A percentile compares a stretch with the other conserved stretches of the same genome.
These are phyloP conservation scores for Dictyostelium brefeldianum DNA, from an alignment of 78 protist genomes.

Conservation along the genomic window DNA sequence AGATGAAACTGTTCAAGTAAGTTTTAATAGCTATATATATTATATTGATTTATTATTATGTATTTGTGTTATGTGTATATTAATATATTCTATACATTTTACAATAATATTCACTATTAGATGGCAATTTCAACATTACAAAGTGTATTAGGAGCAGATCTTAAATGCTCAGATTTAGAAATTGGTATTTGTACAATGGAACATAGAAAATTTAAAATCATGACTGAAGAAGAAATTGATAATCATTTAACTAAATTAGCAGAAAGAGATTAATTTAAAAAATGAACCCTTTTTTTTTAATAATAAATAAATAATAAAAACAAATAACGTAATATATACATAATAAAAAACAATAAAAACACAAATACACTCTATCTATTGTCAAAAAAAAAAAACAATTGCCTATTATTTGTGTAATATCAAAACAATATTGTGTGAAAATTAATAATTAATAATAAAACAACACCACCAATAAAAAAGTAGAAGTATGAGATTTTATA, in stretches of 20 bases:
- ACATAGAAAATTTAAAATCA: conserved; percentile 63
- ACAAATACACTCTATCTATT: too few relatives aligned
- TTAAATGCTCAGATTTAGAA: conserved; percentile 95
- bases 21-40: too few relatives aligned
- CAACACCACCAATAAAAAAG: not conserved
- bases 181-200: conserved; percentile 88
- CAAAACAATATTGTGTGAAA: too few relatives aligned
- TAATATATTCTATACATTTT: not conserved
- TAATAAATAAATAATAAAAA: too few relatives aligned
- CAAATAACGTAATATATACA: too few relatives aligned
- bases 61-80: not conserved
- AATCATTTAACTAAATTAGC: conserved; percentile 92
- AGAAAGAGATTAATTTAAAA: conserved; percentile 90
- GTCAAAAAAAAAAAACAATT: too few relatives aligned
- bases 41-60: too few relatives aligned
- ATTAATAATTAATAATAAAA: too few relatives aligned
- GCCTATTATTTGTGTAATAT: too few relatives aligned
- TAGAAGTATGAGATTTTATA: too few relatives aligned
- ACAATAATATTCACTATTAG: conserved; percentile 36
- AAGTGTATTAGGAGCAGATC: conserved; percentile 91
- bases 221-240: conserved; percentile 90
- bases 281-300: too few relatives aligned
- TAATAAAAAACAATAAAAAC: too few relatives aligned
- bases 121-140: conserved; percentile 95
- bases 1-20: conserved; percentile 87